Percentiles rank a stretch among this genome's conserved stretches.
Conservation (phyloP, 306 rosid species). For the Trifolium pratense region DNA sequence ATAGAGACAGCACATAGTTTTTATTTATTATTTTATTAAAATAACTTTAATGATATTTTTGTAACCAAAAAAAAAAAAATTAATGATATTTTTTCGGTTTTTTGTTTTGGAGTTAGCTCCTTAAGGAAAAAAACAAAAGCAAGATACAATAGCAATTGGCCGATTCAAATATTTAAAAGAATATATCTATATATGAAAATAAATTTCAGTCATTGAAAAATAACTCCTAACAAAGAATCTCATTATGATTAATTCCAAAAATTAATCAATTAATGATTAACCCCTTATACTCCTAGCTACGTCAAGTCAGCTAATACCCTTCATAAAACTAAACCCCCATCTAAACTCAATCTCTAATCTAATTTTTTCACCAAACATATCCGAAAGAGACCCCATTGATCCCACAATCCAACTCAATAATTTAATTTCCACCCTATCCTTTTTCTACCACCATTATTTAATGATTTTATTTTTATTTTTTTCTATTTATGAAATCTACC, state of each 20-base stretch:
- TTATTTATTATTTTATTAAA: too few species aligned
- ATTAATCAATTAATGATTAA: slow-evolving; percentile 38
- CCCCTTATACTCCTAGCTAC: slow-evolving; percentile 30
- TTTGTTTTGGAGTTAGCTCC: too few species aligned
- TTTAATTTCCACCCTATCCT: slow-evolving; percentile 31
- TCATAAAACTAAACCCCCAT: slow-evolving; percentile 25
- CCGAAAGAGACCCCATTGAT: slow-evolving; percentile 29
- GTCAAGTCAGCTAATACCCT: slow-evolving; percentile 37
- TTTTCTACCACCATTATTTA: slow-evolving; percentile 13
- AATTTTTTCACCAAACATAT: slow-evolving; percentile 43
- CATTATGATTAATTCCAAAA: neutral
- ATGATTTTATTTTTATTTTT: too few species aligned
- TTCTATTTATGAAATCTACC: neutral
- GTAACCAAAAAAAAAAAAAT: too few species aligned
- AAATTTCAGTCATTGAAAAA: slow-evolving; percentile 5
- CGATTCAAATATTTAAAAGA: slow-evolving; percentile 3
- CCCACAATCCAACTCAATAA: slow-evolving; percentile 17
- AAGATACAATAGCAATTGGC: too few species aligned
- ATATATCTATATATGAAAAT: neutral
- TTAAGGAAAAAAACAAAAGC: too few species aligned
- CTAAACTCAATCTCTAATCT: slow-evolving; percentile 29
- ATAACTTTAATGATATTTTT: too few species aligned
- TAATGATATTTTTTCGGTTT: too few species aligned
- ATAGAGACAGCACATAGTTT: too few species aligned
- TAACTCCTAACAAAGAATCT: neutral